These are phyloP conservation scores for Hericium coralloides DNA, from an alignment of 768 basidiomycete genomes.

Conservation along the genomic window DNA sequence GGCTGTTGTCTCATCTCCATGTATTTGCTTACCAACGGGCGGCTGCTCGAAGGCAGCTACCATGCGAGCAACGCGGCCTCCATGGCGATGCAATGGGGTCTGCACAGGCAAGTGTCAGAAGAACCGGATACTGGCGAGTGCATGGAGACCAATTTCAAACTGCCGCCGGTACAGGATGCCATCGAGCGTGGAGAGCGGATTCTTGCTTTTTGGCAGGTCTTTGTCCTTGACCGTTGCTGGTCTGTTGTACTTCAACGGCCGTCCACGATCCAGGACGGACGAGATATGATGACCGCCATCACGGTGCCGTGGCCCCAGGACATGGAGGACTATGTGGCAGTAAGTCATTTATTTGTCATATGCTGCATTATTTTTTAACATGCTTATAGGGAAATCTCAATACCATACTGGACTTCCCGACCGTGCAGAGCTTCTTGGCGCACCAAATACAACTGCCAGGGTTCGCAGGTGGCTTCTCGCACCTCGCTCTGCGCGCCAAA, in stretches of 20 bases:
- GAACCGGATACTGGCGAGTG: conserved; percentile 18
- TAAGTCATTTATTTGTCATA: conserved; percentile 23
- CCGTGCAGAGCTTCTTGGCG: conserved; percentile 51
- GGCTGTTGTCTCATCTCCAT: conserved; percentile 67
- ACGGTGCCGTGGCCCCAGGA: conserved; percentile 72
- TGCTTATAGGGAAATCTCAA: conserved; percentile 47
- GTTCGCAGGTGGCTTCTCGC: conserved; percentile 45
- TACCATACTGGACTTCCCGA: conserved; percentile 42
- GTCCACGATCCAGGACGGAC: conserved; percentile 53
- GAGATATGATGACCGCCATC: conserved; percentile 47
- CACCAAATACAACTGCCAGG: conserved; percentile 42
- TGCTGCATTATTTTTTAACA: not conserved
- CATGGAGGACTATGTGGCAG: conserved; percentile 64
- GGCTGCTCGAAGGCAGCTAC: conserved; percentile 70
- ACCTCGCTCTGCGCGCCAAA: conserved; percentile 59
- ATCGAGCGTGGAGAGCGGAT: conserved; percentile 65
- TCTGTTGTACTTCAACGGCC: conserved; percentile 66
- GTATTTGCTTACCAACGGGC: conserved; percentile 71
- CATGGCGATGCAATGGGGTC: conserved; percentile 63
- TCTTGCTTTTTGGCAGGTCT: conserved; percentile 78
- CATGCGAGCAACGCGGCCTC: conserved; percentile 69
- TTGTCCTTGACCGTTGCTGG: conserved; percentile 74
- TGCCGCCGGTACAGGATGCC: conserved; percentile 49
- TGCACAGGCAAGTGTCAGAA: conserved; percentile 39
- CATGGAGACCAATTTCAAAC: conserved; percentile 32